Evolutionary conservation across 768 basidiomycete genomes (phyloP), one percentile per base, ranked within the genome.

Genomic region (Tylopilus intermedius): DNA sequence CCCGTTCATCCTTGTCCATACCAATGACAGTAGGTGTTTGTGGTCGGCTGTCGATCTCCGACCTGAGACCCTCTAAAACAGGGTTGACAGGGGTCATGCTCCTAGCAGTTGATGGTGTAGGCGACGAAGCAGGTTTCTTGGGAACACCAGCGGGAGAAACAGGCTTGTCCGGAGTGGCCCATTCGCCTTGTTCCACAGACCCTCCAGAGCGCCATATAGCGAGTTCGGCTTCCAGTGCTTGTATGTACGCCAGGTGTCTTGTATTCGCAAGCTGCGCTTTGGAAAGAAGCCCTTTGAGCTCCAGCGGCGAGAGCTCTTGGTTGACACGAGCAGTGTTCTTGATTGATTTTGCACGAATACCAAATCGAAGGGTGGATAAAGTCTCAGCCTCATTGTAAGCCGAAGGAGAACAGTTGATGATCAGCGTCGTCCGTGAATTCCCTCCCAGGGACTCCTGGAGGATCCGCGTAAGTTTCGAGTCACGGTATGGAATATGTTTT

Each of bases 331-430:
- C 96, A 55, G 90, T 91, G 72, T 99, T 99, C 90, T 98, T 98
- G 83, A 99, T 99, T n/a, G 91, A 90, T 73, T 99, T 99, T n/a
- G 96, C 95, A 58, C 96, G 91, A 68, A 98, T 98, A 77, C 96
- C 96, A 69, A 99, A 99, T 24, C 96, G 88, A n/a, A 99, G 82
- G 4, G 96, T 99, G 3, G 88, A 89, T 32, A 99, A 77, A 0
- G 96, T 99, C 71, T 99, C 96, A 2, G 90, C 77, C 69, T 98
- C 96, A 65, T 99, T 99, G 75, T 94, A 99, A 0, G 90, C 85
- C 1, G 93, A 94, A 15, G 96, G 96, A 15, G 96, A 99, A 66
- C 96, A 98, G 72, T 98, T 99, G 73, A 99, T 99, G 63, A 99
- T 94, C n/a, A 98, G 83, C 0, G 96, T 99, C 33, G 90, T 91